Base-by-base conservation (phyloP, 2,329 filamentous ascomycete genomes). In the Botrytis aclada region DNA sequence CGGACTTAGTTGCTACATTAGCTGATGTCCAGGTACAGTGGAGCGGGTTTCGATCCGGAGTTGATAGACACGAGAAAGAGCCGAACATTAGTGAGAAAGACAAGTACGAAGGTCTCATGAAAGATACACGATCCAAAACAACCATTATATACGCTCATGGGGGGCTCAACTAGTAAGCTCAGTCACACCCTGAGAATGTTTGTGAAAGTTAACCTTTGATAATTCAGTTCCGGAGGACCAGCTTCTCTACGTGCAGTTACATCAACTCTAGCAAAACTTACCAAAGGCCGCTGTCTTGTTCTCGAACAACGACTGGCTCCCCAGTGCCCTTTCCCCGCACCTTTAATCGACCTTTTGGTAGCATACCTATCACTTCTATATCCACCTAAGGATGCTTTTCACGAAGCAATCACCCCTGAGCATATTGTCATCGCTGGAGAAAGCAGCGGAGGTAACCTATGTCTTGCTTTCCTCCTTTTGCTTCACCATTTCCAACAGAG, bases 301-400 rank as follows among this genome's bases (percentile, higher is more conserved):
- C 43, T 45, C 18, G 43, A 45, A 45, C 43, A 45, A 45, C 43
- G 43, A 45, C 18, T 45, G 43, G 43, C 43, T 0, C 45, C 65
- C 39, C 65, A 69, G 34, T 4, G 29, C n/a, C 45, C 65, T 39
- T 69, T 69, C 34, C 65, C 65, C 25, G 65, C 65, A 22, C 45
- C 65, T 25, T 39, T 69, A 25, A 54, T 69, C 32, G 65, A 69
- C 16, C n/a, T 69, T 56, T 39, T 69, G 18, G 45, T 69, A 29
- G 65, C 65, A 69, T 69, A 69, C 20, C 32, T 69, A 18, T 69
- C 65, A 56, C 51, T 69, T 37, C 47, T 58, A 4, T 56, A 69
- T 25, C 65, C 65, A 39, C 20, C 65, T 7, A 37, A 54, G 32
- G 29, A 58, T 54, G 65, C 65, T 3, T 69, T 69, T 54, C 65